Conservation (phyloP, 1,284 basidiomycete genomes). For the Pseudozyma tsukubaensis region DNA sequence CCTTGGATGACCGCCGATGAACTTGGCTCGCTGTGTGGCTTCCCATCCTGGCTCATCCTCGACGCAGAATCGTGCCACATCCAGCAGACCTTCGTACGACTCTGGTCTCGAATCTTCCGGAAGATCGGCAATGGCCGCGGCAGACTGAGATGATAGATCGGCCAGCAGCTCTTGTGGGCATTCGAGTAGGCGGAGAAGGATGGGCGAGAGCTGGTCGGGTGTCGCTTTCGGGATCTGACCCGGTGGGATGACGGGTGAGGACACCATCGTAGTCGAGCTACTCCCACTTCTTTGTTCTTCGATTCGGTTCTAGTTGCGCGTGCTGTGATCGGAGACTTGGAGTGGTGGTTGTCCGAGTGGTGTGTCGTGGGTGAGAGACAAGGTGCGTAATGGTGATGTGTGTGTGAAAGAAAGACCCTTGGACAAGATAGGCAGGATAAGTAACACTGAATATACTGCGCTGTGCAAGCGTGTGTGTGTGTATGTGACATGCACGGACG, state of each 20-base stretch:
- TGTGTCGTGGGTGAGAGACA: background rate
- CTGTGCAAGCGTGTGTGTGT: background rate
- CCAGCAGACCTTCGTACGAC: slow-evolving; percentile 65
- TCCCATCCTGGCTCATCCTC: slow-evolving; percentile 67
- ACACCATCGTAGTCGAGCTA: slow-evolving; percentile 1
- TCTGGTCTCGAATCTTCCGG: slow-evolving; percentile 58
- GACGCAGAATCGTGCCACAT: slow-evolving; percentile 66
- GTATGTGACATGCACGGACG: slow-evolving; percentile 23
- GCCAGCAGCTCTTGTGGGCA: slow-evolving; percentile 36
- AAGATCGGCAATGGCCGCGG: slow-evolving; percentile 60
- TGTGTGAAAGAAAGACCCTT: too few species aligned
- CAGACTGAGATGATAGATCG: slow-evolving; percentile 49
- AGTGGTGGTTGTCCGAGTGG: background rate
- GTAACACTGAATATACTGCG: too few species aligned
- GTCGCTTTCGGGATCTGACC: slow-evolving; percentile 49
- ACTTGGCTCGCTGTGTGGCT: slow-evolving; percentile 32
- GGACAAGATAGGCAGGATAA: too few species aligned
- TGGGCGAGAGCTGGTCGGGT: slow-evolving; percentile 48
- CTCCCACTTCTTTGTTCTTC: too few species aligned
- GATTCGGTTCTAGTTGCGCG: too few species aligned
- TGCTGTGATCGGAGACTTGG: background rate
- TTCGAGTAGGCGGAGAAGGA: slow-evolving; percentile 54
- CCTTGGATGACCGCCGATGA: slow-evolving; percentile 58
- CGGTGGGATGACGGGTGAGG: slow-evolving; percentile 34
- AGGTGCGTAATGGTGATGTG: too few species aligned